A percentile compares a stretch with the other conserved stretches of the same genome.
These are phyloP conservation scores for Dunaliella sp. DNA, from an alignment of 139 green algal species.

Conservation along the genomic window DNA sequence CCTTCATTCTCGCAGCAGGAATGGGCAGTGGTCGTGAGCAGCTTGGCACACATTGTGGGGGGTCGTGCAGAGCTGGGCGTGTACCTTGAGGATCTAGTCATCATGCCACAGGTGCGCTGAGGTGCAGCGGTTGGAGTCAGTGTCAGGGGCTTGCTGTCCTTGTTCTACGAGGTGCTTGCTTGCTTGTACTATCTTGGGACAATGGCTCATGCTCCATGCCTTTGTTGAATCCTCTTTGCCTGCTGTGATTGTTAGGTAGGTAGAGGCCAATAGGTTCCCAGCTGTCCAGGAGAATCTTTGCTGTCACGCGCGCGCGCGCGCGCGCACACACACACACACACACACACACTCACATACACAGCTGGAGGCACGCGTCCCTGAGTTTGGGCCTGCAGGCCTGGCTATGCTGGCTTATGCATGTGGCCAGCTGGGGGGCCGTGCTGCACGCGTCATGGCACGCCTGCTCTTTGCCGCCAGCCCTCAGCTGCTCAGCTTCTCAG, in stretches of 20 bases:
- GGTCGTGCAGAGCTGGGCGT: not conserved
- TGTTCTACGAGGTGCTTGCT: too few relatives aligned
- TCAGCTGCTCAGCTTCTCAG: not conserved
- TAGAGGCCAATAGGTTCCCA: too few relatives aligned
- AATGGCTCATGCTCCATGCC: too few relatives aligned
- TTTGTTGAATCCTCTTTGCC: too few relatives aligned
- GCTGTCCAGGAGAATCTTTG: too few relatives aligned
- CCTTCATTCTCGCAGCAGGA: conserved; percentile 29
- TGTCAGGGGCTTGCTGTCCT: too few relatives aligned
- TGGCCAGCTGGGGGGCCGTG: conserved; percentile 8
- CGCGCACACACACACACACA: too few relatives aligned
- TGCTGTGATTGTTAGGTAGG: too few relatives aligned
- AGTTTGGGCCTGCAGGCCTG: conserved; percentile 10
- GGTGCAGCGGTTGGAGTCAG: too few relatives aligned
- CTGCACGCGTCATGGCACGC: conserved; percentile 8
- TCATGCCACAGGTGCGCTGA: conserved; percentile 2
- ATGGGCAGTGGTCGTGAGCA: conserved; percentile 32
- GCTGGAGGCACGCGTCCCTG: conserved; percentile 3
- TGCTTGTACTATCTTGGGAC: too few relatives aligned
- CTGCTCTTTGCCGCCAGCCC: not conserved
- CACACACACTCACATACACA: too few relatives aligned
- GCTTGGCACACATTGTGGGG: conserved; percentile 13
- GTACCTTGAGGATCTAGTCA: conserved; percentile 20
- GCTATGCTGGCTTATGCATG: conserved; percentile 16
- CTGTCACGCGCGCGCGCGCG: too few relatives aligned